Percentiles rank a stretch among this genome's conserved stretches.
Conservation (phyloP, 2,329 filamentous ascomycete species). For the Ceratocystis diversiconidia region DNA sequence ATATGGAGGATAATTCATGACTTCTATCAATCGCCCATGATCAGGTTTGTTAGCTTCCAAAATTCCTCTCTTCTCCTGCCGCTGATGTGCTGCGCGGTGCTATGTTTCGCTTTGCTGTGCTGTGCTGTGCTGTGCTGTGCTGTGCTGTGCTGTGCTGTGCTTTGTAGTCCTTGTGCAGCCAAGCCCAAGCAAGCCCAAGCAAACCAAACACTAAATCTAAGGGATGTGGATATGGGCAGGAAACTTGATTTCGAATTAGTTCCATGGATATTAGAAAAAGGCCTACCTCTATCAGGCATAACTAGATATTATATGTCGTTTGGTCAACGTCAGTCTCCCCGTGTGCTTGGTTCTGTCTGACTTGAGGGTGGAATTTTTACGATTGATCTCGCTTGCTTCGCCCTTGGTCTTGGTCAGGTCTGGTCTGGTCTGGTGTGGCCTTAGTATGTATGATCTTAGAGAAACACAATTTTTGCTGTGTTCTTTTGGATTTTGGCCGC, state of each 20-base stretch:
- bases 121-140: no score
- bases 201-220: neutral
- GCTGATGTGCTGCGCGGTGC: neutral
- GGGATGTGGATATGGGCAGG: neutral
- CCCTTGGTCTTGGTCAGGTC: neutral
- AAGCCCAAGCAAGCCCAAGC: no score
- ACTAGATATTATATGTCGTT: neutral
- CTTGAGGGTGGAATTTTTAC: neutral
- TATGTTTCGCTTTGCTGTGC: no score
- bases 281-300: constrained; percentile 12
- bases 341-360: neutral
- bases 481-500: constrained; percentile 11
- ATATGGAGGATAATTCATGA: constrained; percentile 13
- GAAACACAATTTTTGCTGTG: constrained; percentile 2
- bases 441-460: constrained; percentile 10
- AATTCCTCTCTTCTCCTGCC: neutral
- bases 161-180: no score
- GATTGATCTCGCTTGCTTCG: constrained; percentile 1
- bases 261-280: neutral
- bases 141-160: no score
- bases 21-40: neutral
- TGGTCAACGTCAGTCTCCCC: neutral
- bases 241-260: neutral
- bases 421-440: neutral
- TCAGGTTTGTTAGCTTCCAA: neutral